Percentiles rank a stretch among this genome's conserved stretches.
These are phyloP conservation scores for Talaromyces piceae DNA, from an alignment of 2,329 filamentous ascomycete species.

Conservation along the genomic window DNA sequence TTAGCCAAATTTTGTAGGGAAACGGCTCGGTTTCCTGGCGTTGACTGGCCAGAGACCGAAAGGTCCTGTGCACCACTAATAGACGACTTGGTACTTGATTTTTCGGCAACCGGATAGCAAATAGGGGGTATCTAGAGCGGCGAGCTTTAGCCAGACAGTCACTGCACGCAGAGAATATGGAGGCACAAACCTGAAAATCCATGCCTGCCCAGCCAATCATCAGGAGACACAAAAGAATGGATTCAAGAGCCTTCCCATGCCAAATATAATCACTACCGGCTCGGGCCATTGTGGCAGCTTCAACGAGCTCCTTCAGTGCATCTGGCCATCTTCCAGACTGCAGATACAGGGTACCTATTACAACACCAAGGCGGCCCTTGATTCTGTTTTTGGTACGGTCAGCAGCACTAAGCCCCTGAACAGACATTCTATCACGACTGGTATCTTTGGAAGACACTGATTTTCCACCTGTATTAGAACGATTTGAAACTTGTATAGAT, in stretches of 20 bases:
- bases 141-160: background rate
- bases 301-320: slow-evolving; percentile 72
- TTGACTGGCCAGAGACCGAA: slow-evolving; percentile 32
- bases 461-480: slow-evolving; percentile 32
- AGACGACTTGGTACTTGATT: slow-evolving; percentile 36
- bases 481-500: slow-evolving; percentile 33
- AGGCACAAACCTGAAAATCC: slow-evolving; percentile 55
- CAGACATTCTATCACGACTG: slow-evolving; percentile 55
- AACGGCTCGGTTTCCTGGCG: slow-evolving; percentile 41
- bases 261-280: slow-evolving; percentile 87
- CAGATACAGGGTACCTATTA: slow-evolving; percentile 78
- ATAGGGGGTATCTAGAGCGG: slow-evolving; percentile 44
- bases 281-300: slow-evolving; percentile 69
- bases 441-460: slow-evolving; percentile 41
- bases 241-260: slow-evolving; percentile 91
- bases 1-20: slow-evolving; percentile 45
- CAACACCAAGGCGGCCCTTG: slow-evolving; percentile 68
- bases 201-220: slow-evolving; percentile 77
- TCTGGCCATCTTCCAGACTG: slow-evolving; percentile 86
- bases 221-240: slow-evolving; percentile 73
- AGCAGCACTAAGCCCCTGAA: slow-evolving; percentile 65
- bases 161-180: background rate
- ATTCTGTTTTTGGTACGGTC: slow-evolving; percentile 75
- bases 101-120: slow-evolving; percentile 46
- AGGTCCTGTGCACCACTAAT: slow-evolving; percentile 19